Evolutionary conservation across 1,139 yeast genomes (phyloP).

Genomic region (Pichia sp.): DNA sequence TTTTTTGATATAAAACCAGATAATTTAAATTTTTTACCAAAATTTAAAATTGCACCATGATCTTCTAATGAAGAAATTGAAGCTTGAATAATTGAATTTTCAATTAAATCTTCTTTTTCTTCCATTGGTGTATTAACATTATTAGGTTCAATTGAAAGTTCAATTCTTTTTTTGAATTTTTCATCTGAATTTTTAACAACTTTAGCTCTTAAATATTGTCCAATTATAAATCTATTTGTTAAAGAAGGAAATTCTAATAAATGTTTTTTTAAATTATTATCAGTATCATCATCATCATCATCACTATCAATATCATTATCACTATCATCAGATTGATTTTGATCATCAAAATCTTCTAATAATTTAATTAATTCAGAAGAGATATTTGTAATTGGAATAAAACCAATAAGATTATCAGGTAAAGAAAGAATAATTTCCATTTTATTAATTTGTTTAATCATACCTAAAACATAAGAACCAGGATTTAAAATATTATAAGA

Average conservation of each 20-base stretch:
- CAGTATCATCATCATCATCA: slow-evolving; percentile 30
- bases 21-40: slow-evolving; percentile 46
- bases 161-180: slow-evolving; percentile 51
- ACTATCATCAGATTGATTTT: slow-evolving; percentile 34
- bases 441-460: slow-evolving; percentile 53
- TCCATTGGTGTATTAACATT: slow-evolving; percentile 57
- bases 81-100: slow-evolving; percentile 58
- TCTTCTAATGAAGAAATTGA: slow-evolving; percentile 79
- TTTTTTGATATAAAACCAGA: slow-evolving; percentile 76
- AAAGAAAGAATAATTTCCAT: slow-evolving; percentile 63
- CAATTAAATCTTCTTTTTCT: slow-evolving; percentile 54
- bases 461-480: slow-evolving; percentile 75
- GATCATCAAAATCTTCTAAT: slow-evolving; percentile 50
- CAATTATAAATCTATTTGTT: slow-evolving; percentile 49
- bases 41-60: slow-evolving; percentile 74
- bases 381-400: slow-evolving; percentile 68
- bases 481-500: slow-evolving; percentile 55
- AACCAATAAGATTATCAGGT: slow-evolving; percentile 82
- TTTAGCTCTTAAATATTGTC: slow-evolving; percentile 83
- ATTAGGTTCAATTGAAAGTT: slow-evolving; percentile 70
- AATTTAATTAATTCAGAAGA: slow-evolving; percentile 55
- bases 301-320: slow-evolving; percentile 32
- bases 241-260: slow-evolving; percentile 47
- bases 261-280: slow-evolving; percentile 24
- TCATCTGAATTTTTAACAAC: slow-evolving; percentile 43